Evolutionary conservation across 148 eudicot genomes (phyloP).

Genomic region (Tetragonia tetragonoides): DNA sequence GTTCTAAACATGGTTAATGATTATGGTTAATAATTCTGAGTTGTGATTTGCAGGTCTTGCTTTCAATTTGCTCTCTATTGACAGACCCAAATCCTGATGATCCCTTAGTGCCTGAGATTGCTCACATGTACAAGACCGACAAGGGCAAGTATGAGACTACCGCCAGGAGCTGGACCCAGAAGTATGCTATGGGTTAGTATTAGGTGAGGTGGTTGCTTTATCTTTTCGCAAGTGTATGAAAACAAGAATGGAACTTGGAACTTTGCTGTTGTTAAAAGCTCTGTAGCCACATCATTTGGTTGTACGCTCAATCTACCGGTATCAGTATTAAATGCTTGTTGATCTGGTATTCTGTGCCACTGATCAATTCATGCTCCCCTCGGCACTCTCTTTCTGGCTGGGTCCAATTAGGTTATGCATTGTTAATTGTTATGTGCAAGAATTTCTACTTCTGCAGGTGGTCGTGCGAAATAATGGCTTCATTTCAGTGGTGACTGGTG

Average conservation of each 20-base stretch:
- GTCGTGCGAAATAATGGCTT: constrained; percentile 20
- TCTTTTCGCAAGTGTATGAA: constrained; percentile 10
- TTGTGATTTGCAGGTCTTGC: constrained; percentile 46
- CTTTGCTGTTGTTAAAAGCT: constrained; percentile 8
- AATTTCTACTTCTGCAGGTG: constrained; percentile 9
- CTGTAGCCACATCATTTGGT: constrained; percentile 2
- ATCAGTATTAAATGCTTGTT: constrained; percentile 14
- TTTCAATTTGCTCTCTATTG: constrained; percentile 62
- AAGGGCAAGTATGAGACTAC: constrained; percentile 59
- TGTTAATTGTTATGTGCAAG: constrained; percentile 14
- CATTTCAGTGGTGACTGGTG: neutral
- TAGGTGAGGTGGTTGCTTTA: neutral
- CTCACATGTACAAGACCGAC: constrained; percentile 72
- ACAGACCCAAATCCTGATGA: constrained; percentile 72
- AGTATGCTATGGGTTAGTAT: constrained; percentile 64
- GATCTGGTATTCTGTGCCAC: constrained; percentile 14
- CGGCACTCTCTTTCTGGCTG: neutral
- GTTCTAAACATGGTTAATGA: constrained; percentile 60
- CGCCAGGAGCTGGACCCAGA: constrained; percentile 77
- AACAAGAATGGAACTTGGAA: constrained; percentile 3
- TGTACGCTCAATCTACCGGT: constrained; percentile 10
- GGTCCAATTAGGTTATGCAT: constrained; percentile 5
- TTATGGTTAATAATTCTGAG: constrained; percentile 46
- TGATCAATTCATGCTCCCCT: neutral
- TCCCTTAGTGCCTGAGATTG: constrained; percentile 69